These are phyloP conservation scores for Xylariales sp. DNA, from an alignment of 2,329 filamentous ascomycete species.

Conservation along the genomic window DNA sequence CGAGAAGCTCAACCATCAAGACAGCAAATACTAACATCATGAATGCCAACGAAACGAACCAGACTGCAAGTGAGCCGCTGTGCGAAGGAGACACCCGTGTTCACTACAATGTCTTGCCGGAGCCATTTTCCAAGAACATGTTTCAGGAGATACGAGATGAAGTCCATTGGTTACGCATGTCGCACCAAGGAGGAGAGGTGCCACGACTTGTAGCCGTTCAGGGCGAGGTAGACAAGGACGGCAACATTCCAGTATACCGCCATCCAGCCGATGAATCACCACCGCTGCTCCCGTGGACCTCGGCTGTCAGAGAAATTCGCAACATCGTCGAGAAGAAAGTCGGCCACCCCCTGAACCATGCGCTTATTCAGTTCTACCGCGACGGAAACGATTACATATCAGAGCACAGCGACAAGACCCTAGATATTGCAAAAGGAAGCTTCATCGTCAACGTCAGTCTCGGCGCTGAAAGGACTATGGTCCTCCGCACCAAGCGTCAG, in stretches of 20 bases:
- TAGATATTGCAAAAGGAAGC: constrained; percentile 78
- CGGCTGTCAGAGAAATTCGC: constrained; percentile 65
- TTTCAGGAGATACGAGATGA: constrained; percentile 71
- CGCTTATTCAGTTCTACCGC: constrained; percentile 90
- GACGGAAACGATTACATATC: constrained; percentile 85
- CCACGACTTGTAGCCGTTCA: constrained; percentile 89
- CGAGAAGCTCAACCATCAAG: too few relatives aligned
- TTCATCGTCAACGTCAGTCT: constrained; percentile 91
- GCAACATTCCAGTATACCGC: constrained; percentile 83
- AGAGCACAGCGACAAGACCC: constrained; percentile 94
- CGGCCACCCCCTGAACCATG: constrained; percentile 83
- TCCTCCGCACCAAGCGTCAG: constrained; percentile 74
- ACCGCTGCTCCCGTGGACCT: constrained; percentile 69
- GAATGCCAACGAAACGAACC: too few relatives aligned
- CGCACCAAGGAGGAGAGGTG: constrained; percentile 84
- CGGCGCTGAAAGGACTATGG: constrained; percentile 88
- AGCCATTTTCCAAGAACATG: constrained; percentile 47
- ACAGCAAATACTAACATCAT: too few relatives aligned
- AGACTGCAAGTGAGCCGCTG: constrained; percentile 48
- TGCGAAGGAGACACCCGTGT: constrained; percentile 80
- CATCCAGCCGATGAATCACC: constrained; percentile 89
- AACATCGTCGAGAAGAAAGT: constrained; percentile 64
- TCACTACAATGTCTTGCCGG: constrained; percentile 63
- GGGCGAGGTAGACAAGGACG: constrained; percentile 63
- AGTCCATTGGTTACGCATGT: constrained; percentile 87